These are phyloP conservation scores for Lepidium didymum DNA, from an alignment of 345 rosid genomes.

Conservation along the genomic window DNA sequence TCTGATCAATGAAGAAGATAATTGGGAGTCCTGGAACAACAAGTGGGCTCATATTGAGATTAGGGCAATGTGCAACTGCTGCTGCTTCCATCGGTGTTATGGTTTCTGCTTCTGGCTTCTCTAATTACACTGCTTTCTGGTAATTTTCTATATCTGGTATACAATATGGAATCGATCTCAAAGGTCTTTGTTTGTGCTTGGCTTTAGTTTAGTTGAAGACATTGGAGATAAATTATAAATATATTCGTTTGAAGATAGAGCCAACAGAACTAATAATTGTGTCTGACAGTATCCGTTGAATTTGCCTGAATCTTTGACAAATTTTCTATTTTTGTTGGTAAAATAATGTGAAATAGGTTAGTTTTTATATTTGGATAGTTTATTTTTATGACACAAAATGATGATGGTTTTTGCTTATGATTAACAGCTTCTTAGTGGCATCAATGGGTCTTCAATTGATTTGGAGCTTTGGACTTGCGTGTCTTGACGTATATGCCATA, in stretches of 20 bases:
- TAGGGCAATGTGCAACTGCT: conserved; percentile 64
- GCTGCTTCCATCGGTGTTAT: conserved; percentile 75
- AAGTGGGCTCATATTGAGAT: conserved; percentile 63
- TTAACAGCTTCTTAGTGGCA: conserved; percentile 79
- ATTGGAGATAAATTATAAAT: background rate
- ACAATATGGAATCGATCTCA: background rate
- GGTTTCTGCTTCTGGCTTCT: conserved; percentile 63
- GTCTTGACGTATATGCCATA: conserved; percentile 79
- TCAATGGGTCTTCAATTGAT: conserved; percentile 94
- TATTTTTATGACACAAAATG: background rate
- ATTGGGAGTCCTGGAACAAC: conserved; percentile 79
- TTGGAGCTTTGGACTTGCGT: conserved; percentile 98
- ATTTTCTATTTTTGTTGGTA: background rate
- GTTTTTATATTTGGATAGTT: background rate
- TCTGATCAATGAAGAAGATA: conserved; percentile 49
- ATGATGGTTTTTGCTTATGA: background rate
- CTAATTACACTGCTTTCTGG: conserved; percentile 88
- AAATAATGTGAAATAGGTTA: background rate
- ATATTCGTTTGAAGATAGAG: background rate
- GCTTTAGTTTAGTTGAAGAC: background rate
- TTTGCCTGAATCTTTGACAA: background rate
- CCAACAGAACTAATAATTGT: background rate
- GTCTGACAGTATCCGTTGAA: background rate
- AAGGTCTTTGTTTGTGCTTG: background rate
- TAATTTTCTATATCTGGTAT: conserved; percentile 13